These are phyloP conservation scores for Malassezia arunalokei DNA, from an alignment of 1,284 basidiomycete genomes.

Conservation along the genomic window DNA sequence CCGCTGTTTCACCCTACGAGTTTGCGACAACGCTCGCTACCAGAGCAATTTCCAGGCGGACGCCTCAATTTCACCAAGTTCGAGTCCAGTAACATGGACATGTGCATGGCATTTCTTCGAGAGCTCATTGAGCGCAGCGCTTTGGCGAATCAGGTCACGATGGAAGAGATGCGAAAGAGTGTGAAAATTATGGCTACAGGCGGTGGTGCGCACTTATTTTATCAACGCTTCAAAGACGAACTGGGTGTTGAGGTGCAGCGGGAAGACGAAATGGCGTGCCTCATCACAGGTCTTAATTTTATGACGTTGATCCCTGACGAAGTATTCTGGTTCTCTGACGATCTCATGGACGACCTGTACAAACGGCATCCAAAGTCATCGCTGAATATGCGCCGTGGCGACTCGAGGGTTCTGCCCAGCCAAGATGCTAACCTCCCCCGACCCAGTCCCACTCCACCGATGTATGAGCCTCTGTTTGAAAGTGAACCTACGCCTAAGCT, in stretches of 20 bases:
- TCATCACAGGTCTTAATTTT: conserved; percentile 94
- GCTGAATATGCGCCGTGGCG: background rate
- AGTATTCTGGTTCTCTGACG: conserved; percentile 96
- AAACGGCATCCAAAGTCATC: background rate
- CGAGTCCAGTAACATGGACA: conserved; percentile 75
- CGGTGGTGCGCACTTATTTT: conserved; percentile 88
- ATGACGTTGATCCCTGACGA: conserved; percentile 93
- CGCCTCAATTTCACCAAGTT: conserved; percentile 96
- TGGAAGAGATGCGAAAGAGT: conserved; percentile 77
- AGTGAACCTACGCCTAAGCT: conserved; percentile 61
- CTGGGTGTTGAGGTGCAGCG: conserved; percentile 69
- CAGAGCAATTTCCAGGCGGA: conserved; percentile 57
- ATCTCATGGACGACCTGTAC: conserved; percentile 56
- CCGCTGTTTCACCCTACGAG: conserved; percentile 12
- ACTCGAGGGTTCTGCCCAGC: conserved; percentile 8
- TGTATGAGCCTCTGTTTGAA: conserved; percentile 75
- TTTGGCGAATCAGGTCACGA: conserved; percentile 69
- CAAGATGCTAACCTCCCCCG: conserved; percentile 55
- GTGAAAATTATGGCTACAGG: conserved; percentile 98
- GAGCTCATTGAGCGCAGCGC: conserved; percentile 78
- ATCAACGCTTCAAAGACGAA: conserved; percentile 64
- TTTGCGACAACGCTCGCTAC: conserved; percentile 29
- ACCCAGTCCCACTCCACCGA: conserved; percentile 81
- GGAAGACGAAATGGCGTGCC: conserved; percentile 98
- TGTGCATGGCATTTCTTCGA: conserved; percentile 73